A percentile compares a stretch with the other conserved stretches of the same genome.
Evolutionary conservation across 169 alveolate genomes (phyloP).

Genomic region (Eimeria brunetti): DNA sequence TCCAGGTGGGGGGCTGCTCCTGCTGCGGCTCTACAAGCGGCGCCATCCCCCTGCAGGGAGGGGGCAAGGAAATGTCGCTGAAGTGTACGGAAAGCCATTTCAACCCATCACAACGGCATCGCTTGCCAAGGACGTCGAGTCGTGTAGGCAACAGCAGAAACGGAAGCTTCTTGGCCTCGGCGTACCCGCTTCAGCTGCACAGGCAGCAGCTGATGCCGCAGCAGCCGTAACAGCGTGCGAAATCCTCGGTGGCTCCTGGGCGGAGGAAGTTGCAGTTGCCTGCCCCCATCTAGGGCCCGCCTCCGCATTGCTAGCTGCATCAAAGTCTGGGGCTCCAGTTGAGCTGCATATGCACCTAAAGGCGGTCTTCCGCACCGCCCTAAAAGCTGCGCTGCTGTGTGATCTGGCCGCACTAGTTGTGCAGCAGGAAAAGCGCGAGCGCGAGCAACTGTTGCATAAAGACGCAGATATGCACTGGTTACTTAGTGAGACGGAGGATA

Average conservation of each 20-base stretch:
- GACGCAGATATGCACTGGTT: conserved; percentile 51
- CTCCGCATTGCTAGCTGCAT: conserved; percentile 9
- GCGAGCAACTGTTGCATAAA: neutral
- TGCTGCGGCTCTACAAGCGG: conserved; percentile 22
- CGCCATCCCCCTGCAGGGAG: neutral
- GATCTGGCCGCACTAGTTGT: neutral
- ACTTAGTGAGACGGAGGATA: neutral
- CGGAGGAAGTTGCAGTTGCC: conserved; percentile 44
- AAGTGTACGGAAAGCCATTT: conserved; percentile 3
- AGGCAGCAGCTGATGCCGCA: conserved; percentile 66
- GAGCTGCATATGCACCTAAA: conserved; percentile 57
- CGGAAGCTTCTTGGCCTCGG: conserved; percentile 9
- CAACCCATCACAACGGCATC: conserved; percentile 5
- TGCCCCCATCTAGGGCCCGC: conserved; percentile 31
- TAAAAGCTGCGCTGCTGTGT: conserved; percentile 19
- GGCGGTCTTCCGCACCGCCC: conserved; percentile 19
- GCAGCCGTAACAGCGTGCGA: conserved; percentile 35
- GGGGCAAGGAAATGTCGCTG: conserved; percentile 21
- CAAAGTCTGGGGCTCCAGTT: conserved; percentile 28
- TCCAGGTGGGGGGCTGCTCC: conserved; percentile 39
- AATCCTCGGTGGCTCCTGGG: conserved; percentile 37
- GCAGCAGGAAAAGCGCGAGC: conserved; percentile 31
- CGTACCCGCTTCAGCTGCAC: neutral
- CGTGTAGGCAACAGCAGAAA: conserved; percentile 18
- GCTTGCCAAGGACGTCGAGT: conserved; percentile 30